Conservation (phyloP, 2,329 filamentous ascomycete genomes). For the Tolypocladium pustulatum region DNA sequence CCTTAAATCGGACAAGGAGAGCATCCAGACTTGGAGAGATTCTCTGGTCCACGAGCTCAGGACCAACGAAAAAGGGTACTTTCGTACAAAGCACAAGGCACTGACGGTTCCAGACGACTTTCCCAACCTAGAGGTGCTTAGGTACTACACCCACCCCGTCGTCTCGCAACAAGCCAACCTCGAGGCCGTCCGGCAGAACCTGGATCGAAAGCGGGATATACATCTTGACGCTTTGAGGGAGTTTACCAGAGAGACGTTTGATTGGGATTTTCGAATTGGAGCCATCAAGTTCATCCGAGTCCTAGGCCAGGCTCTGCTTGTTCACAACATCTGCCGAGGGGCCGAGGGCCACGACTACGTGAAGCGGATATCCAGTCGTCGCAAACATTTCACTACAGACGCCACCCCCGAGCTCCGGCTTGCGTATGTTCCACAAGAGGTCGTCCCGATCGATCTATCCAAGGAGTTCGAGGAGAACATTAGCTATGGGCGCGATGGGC, state of each 20-base stretch:
- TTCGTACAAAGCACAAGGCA: conserved; percentile 63
- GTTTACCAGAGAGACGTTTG: conserved; percentile 72
- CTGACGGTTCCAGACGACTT: conserved; percentile 71
- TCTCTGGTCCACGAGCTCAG: conserved; percentile 63
- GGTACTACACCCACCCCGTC: conserved; percentile 80
- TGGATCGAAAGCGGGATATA: conserved; percentile 13
- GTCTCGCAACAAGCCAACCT: conserved; percentile 55
- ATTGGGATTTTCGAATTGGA: conserved; percentile 70
- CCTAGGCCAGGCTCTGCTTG: conserved; percentile 65
- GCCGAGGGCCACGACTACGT: conserved; percentile 40
- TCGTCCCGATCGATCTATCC: conserved; percentile 69
- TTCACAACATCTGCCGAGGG: conserved; percentile 37
- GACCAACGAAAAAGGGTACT: conserved; percentile 76
- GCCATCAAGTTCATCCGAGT: conserved; percentile 78
- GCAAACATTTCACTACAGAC: conserved; percentile 66
- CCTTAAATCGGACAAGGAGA: conserved; percentile 49
- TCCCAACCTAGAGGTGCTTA: conserved; percentile 66
- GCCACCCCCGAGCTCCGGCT: conserved; percentile 67
- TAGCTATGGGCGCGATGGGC: conserved; percentile 36
- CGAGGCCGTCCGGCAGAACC: conserved; percentile 13
- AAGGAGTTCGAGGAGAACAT: conserved; percentile 57
- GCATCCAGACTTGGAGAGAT: conserved; percentile 60
- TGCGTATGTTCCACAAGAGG: conserved; percentile 62
- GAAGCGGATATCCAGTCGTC: conserved; percentile 53
- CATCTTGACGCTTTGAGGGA: conserved; percentile 47